Evolutionary conservation across 352 stramenopile species (phyloP).

Genomic region (Phytophthora cactorum): DNA sequence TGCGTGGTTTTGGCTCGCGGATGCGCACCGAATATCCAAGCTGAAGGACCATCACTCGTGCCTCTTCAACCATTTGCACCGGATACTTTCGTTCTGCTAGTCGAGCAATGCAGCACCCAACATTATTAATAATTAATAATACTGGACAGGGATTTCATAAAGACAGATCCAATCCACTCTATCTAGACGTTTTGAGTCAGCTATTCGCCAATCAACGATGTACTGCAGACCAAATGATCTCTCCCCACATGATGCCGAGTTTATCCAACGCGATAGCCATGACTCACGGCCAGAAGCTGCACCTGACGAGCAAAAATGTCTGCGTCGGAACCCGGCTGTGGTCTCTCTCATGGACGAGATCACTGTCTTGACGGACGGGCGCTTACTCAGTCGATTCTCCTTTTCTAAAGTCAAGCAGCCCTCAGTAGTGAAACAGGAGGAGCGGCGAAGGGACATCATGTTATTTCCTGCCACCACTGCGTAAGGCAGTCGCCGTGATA

Average conservation of each 20-base stretch:
- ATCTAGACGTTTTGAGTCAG: neutral
- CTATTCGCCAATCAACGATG: slow-evolving; percentile 6
- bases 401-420: neutral
- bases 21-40: too few relatives aligned
- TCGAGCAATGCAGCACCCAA: too few relatives aligned
- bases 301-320: slow-evolving; percentile 38
- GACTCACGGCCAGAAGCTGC: slow-evolving; percentile 35
- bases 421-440: neutral
- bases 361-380: neutral
- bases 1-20: too few relatives aligned
- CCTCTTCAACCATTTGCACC: too few relatives aligned
- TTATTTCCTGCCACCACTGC: too few relatives aligned
- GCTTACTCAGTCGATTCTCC: neutral
- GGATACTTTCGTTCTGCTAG: neutral
- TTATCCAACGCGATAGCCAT: neutral
- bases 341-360: neutral
- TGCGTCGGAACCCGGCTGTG: slow-evolving; percentile 23
- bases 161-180: too few relatives aligned
- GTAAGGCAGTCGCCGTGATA: too few relatives aligned
- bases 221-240: neutral
- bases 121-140: too few relatives aligned
- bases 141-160: too few relatives aligned
- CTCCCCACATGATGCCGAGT: too few relatives aligned
- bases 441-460: neutral
- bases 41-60: too few relatives aligned